Evolutionary conservation across 306 rosid genomes (phyloP), one percentile per base, ranked within the genome.

Genomic region (Hippophae rhamnoides): DNA sequence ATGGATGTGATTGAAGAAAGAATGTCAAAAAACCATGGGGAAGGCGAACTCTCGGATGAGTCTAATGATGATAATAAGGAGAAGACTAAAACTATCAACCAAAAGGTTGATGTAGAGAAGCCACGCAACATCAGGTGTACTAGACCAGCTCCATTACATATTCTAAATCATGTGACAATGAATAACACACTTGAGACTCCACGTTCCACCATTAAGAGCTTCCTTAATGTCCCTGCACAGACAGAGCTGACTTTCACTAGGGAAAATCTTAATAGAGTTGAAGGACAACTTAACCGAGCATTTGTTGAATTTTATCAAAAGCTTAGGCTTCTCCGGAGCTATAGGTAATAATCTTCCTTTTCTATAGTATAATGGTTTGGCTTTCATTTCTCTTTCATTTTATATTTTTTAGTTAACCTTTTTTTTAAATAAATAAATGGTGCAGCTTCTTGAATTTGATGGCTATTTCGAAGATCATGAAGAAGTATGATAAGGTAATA

Each of bases 391-490:
- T 62, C 31, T 7, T 51, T 23, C 8, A 25, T 10, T 60, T 13
- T 64, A 18, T 67, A 5, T 14, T 14, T 60, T 47, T 69, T 56
- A 14, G 13, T 46, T 63, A 18, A 70, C 6, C 27, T 42, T 40
- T 10, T 41, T 8, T 52, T 52, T 31, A 31, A 18, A 38, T 60
- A 31, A 47, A 55, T 55, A 57, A 13, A 61, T 65, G 69, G 62
- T 48, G 57, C 82, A 86, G 90, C 61, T 86, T 84, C 71, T 74
- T 86, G 56, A 86, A 86, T 51, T 62, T 70, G 13, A 43, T 84
- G 80, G 95, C 95, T 27, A 75, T 87, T 76, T 84, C 89, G 5
- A 87, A 87, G 84, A 83, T 83, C 69, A 86, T 86, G 82, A 86
- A 86, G 82, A 86, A 86, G 76, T 86, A 86, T 72, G 88, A 83